These are phyloP conservation scores for Trypanosoma mega DNA, from an alignment of 208 protist species.

Conservation along the genomic window DNA sequence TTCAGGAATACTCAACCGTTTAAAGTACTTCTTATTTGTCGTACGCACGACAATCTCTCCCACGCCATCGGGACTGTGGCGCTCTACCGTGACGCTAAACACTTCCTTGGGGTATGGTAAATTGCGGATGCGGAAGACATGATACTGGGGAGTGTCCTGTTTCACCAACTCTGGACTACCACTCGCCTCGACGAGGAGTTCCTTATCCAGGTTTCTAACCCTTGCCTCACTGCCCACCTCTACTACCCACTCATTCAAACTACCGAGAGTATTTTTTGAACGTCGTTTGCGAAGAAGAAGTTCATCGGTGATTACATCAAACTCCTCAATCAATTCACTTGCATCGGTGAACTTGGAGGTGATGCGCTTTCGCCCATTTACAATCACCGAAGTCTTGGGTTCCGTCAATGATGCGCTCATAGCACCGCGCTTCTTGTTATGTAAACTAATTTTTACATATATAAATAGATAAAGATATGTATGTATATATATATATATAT, in stretches of 20 bases:
- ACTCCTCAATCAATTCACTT: conserved; percentile 92
- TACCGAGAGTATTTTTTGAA: conserved; percentile 69
- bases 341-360: conserved; percentile 89
- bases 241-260: conserved; percentile 76
- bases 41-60: conserved; percentile 93
- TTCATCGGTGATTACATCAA: conserved; percentile 91
- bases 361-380: conserved; percentile 76
- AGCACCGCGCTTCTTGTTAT: background rate
- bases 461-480: no score
- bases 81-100: conserved; percentile 85
- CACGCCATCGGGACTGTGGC: conserved; percentile 30
- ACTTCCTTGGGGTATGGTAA: conserved; percentile 87
- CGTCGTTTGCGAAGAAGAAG: conserved; percentile 89
- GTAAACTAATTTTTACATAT: conserved; percentile 13
- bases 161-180: conserved; percentile 81
- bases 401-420: conserved; percentile 50
- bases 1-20: conserved; percentile 86
- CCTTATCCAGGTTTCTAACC: conserved; percentile 55
- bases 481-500: no score
- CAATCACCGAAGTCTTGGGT: conserved; percentile 81
- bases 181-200: conserved; percentile 67
- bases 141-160: conserved; percentile 79
- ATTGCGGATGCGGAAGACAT: conserved; percentile 92
- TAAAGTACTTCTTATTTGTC: conserved; percentile 96
- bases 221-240: conserved; percentile 82